Percentiles rank a stretch among this genome's conserved stretches.
These are phyloP conservation scores for Paulinella micropora DNA, from an alignment of 78 protist species.

Conservation along the genomic window DNA sequence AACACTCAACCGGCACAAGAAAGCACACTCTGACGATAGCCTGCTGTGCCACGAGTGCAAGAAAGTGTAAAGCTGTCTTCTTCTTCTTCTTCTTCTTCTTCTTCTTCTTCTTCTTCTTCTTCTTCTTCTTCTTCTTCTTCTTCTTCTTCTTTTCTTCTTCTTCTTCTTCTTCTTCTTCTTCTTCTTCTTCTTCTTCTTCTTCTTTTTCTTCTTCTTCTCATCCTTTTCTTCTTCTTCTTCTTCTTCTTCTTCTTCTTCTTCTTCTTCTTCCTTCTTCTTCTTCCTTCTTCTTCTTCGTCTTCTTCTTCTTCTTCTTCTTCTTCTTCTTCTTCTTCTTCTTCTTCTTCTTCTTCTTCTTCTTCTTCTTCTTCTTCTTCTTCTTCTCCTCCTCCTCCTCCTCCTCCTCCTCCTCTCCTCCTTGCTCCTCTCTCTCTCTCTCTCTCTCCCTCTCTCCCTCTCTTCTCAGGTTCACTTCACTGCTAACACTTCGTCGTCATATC, in stretches of 20 bases:
- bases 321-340: neutral
- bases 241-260: neutral
- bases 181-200: neutral
- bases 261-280: neutral
- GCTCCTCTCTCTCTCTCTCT: neutral
- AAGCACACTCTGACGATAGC: neutral
- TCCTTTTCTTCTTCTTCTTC: too few species aligned
- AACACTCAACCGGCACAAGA: neutral
- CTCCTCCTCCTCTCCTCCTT: neutral
- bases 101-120: neutral
- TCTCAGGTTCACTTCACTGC: neutral
- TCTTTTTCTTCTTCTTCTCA: too few species aligned
- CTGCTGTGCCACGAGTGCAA: neutral
- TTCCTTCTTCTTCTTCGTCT: too few species aligned
- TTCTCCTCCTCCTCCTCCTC: neutral
- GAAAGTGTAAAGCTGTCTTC: neutral
- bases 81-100: neutral
- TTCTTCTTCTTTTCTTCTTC: neutral
- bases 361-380: too few species aligned
- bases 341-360: too few species aligned
- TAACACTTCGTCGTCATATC: neutral
- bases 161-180: neutral
- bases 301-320: too few species aligned
- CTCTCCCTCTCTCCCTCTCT: neutral
- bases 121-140: neutral